Percentiles rank a stretch among this genome's conserved stretches.
These are phyloP conservation scores for Talaromyces sp. DNA, from an alignment of 2,329 filamentous ascomycete species.

Conservation along the genomic window DNA sequence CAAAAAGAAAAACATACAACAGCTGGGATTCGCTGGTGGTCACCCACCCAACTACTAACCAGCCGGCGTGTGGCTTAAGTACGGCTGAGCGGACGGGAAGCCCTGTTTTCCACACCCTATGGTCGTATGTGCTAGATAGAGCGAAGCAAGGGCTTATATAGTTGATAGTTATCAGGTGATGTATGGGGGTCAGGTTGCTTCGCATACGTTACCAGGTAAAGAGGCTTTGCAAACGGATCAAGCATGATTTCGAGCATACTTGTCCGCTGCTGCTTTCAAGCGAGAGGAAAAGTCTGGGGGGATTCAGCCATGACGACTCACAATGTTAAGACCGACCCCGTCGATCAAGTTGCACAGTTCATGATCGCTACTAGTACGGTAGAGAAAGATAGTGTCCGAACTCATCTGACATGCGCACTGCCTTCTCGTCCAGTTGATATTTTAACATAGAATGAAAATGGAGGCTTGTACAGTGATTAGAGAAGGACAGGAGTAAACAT, in stretches of 20 bases:
- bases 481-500: too few relatives aligned
- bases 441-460: too few relatives aligned
- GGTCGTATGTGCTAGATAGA: background rate
- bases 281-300: background rate
- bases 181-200: background rate
- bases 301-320: background rate
- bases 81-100: conserved; percentile 7
- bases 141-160: background rate
- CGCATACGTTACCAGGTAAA: background rate
- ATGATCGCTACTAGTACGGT: too few relatives aligned
- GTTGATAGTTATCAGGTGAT: background rate
- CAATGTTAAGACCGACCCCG: too few relatives aligned
- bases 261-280: background rate
- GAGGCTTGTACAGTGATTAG: too few relatives aligned
- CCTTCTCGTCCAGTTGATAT: too few relatives aligned
- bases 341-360: too few relatives aligned
- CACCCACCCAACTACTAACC: conserved; percentile 6
- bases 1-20: background rate
- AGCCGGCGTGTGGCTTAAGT: conserved; percentile 2
- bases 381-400: too few relatives aligned
- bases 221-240: background rate
- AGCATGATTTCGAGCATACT: background rate
- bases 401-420: background rate
- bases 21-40: conserved; percentile 9
- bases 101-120: conserved; percentile 6